Evolutionary conservation across 371 early-diverging fungal species (phyloP).

Genomic region (Actinomortierella ambigua): DNA sequence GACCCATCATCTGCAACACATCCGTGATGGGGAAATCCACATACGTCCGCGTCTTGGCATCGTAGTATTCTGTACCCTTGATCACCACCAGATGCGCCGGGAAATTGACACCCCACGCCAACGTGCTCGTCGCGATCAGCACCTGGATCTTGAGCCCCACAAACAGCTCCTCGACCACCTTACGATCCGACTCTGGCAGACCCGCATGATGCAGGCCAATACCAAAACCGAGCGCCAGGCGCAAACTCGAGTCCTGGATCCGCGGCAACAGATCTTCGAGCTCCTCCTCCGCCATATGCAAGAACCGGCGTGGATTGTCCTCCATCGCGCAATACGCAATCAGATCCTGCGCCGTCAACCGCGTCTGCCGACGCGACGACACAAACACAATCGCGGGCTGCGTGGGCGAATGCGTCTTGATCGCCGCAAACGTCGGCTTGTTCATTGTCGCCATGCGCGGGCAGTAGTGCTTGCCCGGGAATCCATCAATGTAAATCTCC

Average conservation of each 20-base stretch:
- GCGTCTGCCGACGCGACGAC: slow-evolving; percentile 89
- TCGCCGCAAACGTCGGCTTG: slow-evolving; percentile 86
- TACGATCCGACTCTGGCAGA: slow-evolving; percentile 71
- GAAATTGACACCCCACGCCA: slow-evolving; percentile 89
- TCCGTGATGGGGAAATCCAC: slow-evolving; percentile 94
- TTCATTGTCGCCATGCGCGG: slow-evolving; percentile 95
- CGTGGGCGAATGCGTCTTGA: slow-evolving; percentile 64
- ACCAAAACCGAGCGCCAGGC: slow-evolving; percentile 77
- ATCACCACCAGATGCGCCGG: slow-evolving; percentile 85
- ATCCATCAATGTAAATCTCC: slow-evolving; percentile 94
- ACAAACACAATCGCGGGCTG: slow-evolving; percentile 90
- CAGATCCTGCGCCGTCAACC: slow-evolving; percentile 85
- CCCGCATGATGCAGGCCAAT: slow-evolving; percentile 94
- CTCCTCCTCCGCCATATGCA: slow-evolving; percentile 70
- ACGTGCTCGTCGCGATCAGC: slow-evolving; percentile 87
- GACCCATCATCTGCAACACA: slow-evolving; percentile 96
- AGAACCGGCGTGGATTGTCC: slow-evolving; percentile 76
- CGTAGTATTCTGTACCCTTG: slow-evolving; percentile 96
- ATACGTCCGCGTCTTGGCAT: slow-evolving; percentile 94
- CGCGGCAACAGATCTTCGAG: slow-evolving; percentile 64
- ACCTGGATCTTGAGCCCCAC: slow-evolving; percentile 84
- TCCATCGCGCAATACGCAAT: slow-evolving; percentile 79
- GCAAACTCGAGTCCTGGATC: slow-evolving; percentile 76
- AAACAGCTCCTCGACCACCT: slow-evolving; percentile 79
- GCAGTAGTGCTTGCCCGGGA: slow-evolving; percentile 87